Evolutionary conservation across 2,329 filamentous ascomycete species (phyloP).

Genomic region (Aspergillus sp.): DNA sequence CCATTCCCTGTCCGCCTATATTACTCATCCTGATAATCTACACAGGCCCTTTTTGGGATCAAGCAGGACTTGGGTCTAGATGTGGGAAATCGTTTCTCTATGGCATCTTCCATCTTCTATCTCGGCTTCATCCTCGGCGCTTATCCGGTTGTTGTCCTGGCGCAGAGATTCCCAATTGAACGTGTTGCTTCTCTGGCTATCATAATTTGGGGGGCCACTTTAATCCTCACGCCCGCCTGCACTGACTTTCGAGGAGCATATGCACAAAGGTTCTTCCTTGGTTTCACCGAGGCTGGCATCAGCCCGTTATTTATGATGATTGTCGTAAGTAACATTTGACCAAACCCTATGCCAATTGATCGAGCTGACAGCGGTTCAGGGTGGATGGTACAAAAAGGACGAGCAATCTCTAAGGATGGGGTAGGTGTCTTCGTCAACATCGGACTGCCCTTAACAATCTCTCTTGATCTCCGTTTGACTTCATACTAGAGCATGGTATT

Average conservation of each 20-base stretch:
- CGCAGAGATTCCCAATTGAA: conserved; percentile 49
- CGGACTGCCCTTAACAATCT: too few species aligned
- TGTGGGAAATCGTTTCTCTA: conserved; percentile 45
- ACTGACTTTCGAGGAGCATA: conserved; percentile 38
- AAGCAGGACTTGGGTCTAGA: conserved; percentile 41
- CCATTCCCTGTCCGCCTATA: not conserved
- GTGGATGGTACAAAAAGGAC: conserved; percentile 28
- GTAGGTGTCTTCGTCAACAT: conserved; percentile 2
- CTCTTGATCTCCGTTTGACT: too few species aligned
- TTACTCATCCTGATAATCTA: not conserved
- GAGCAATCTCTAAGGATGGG: conserved; percentile 34
- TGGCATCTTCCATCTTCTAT: conserved; percentile 49
- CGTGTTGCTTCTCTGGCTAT: conserved; percentile 38
- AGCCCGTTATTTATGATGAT: conserved; percentile 59
- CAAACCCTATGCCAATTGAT: not conserved
- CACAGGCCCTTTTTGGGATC: conserved; percentile 43
- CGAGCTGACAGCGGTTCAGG: not conserved
- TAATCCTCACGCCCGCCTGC: conserved; percentile 38
- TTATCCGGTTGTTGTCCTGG: conserved; percentile 45
- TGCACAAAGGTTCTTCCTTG: conserved; percentile 55
- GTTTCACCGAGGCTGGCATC: conserved; percentile 56
- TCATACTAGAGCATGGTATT: conserved; percentile 39
- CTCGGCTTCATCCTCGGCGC: conserved; percentile 50
- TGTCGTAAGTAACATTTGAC: conserved; percentile 26
- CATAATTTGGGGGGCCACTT: conserved; percentile 9